Base-by-base conservation (phyloP, 2,329 filamentous ascomycete species). In the Fusarium sarcochroum region DNA sequence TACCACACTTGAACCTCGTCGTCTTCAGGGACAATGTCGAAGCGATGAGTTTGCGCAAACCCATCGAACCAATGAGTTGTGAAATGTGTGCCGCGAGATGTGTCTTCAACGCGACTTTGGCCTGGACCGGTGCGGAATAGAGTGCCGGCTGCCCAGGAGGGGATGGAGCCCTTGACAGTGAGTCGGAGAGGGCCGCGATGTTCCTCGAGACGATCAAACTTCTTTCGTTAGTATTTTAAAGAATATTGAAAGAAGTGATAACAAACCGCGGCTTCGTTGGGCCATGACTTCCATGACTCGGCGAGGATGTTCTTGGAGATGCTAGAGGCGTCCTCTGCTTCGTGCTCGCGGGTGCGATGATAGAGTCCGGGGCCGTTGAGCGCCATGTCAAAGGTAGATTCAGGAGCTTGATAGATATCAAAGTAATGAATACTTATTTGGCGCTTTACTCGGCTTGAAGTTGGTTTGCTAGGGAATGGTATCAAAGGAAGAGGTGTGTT, bases 11-110 rank as follows among this genome's bases (percentile, higher is more conserved):
- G 61, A 1, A 69, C 69, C 41, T 60, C 64, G 5, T 70, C 66
- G 3, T 65, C 72, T 3, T 75, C 71, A 0, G 82, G 66, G 5
- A 88, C 72, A 32, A 95, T 91, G 58, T 93, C 85, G 75, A 95
- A 95, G 27, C 87, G 88, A 79, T 95, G 91, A 1, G 88, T 83
- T 56, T 92, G 87, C 5, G 88, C 86, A 60, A 93, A 89, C 7
- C 91, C 91, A 75, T 96, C 93, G 70, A 96, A 96, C 93, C 93
- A 96, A 76, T 96, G 92, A 2, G 84, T 87, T 14, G 90, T 83
- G 32, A 84, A 81, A 72, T 90, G 89, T 0, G 83, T 86, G n/a
- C 89, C 88, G 5, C 83, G 82, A 4, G 86, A 78, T 1, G 87
- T 89, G 42, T 80, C 76, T n/a, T 89, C 82, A 5, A 93, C 79